Conservation (phyloP, 306 rosid genomes). For the Fragaria iinumae region DNA sequence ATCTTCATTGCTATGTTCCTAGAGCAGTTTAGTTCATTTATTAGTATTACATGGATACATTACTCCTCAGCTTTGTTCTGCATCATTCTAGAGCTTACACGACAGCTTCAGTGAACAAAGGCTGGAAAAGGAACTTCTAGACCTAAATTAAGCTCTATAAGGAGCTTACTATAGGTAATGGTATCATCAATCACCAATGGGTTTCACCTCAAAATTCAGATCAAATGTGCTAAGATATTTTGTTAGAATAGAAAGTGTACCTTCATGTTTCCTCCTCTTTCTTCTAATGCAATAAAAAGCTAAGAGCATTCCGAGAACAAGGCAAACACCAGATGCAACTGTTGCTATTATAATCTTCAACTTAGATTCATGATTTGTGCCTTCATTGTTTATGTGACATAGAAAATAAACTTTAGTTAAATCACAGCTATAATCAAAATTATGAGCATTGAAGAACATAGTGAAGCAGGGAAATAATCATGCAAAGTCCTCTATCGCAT, state of each 20-base stretch:
- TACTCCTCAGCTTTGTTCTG: not conserved
- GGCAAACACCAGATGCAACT: not conserved
- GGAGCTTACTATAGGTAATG: no score
- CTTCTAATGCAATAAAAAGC: conserved; percentile 22
- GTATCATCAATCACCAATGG: not conserved
- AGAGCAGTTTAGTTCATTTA: not conserved
- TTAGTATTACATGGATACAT: not conserved
- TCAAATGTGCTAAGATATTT: not conserved
- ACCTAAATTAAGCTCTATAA: not conserved
- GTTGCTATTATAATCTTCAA: conserved; percentile 13
- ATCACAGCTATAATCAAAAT: not conserved
- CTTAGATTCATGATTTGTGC: not conserved
- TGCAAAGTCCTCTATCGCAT: not conserved
- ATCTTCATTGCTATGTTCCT: not conserved
- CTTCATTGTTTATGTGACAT: conserved; percentile 18
- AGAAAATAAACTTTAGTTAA: not conserved
- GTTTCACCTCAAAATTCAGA: not conserved
- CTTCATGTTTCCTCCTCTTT: conserved; percentile 11
- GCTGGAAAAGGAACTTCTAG: not conserved
- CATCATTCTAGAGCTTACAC: not conserved
- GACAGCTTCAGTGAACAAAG: not conserved
- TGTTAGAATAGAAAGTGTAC: conserved; percentile 5
- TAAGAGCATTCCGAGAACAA: conserved; percentile 16
- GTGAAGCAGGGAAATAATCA: not conserved
- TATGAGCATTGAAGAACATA: not conserved